phyloP scores from a whole-genome alignment of 495 filamentous ascomycete genomes.

The Cercophora sp. region DNA sequence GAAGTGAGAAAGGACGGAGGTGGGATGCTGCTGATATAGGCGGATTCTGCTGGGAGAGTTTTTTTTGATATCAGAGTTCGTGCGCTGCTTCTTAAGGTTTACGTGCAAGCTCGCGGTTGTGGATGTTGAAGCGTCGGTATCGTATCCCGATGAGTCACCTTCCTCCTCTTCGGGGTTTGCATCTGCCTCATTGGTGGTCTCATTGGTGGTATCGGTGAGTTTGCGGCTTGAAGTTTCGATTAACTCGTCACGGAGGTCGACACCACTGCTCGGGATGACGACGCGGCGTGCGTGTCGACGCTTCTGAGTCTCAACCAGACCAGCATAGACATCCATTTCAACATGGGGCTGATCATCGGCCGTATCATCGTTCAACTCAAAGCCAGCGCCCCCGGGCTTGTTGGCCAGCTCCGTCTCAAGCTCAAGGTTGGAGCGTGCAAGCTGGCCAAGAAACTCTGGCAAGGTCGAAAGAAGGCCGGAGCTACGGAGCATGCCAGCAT shows the following conservation, averaged over 20 bases:
- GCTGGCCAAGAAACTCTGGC: constrained; percentile 27
- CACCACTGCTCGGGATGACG: background rate
- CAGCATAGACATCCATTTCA: constrained; percentile 24
- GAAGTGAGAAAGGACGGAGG: no score
- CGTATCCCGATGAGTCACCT: constrained; percentile 12
- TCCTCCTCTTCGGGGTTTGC: constrained; percentile 1
- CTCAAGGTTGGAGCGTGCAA: constrained; percentile 26
- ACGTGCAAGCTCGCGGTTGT: constrained; percentile 20
- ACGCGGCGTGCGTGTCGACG: constrained; percentile 1
- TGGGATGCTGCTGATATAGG: no score
- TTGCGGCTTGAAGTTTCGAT: no score
- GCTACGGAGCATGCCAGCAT: constrained; percentile 18
- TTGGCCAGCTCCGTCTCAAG: constrained; percentile 20
- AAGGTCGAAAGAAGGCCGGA: constrained; percentile 21
- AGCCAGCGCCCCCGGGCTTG: constrained; percentile 15
- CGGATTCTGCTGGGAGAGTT: no score
- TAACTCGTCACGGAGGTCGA: constrained; percentile 17
- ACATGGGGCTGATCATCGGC: constrained; percentile 17
- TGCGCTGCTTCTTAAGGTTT: constrained; percentile 24
- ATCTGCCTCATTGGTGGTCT: constrained; percentile 3
- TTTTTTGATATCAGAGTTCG: no score
- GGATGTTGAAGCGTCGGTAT: constrained; percentile 21
- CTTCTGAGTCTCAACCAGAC: constrained; percentile 17
- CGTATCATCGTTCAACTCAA: constrained; percentile 10
- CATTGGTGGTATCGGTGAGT: no score